Evolutionary conservation across 2,329 filamentous ascomycete genomes (phyloP).

Genomic region (Aspergillus tanneri): DNA sequence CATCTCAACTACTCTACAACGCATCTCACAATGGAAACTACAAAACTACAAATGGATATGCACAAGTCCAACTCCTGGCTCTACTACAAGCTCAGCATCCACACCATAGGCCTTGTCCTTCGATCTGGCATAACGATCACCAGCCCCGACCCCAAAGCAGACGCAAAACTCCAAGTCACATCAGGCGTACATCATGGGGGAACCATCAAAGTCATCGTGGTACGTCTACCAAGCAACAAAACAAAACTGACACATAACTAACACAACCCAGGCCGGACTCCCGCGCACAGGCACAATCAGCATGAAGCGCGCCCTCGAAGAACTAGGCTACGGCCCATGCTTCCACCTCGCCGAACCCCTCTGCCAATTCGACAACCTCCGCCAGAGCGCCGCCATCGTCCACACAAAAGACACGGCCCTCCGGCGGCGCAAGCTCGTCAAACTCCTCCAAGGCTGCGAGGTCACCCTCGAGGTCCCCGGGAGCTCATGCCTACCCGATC

Average conservation of each 20-base stretch:
- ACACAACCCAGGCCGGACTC: conserved; percentile 16
- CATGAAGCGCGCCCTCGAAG: conserved; percentile 19
- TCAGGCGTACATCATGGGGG: conserved; percentile 11
- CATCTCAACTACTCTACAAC: conserved; percentile 1
- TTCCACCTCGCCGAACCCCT: conserved; percentile 18
- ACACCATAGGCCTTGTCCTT: conserved; percentile 13
- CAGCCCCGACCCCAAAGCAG: conserved; percentile 14
- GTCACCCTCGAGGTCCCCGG: conserved; percentile 18
- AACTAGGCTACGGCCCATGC: conserved; percentile 18
- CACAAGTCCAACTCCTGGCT: conserved; percentile 15
- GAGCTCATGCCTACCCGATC: conserved; percentile 15
- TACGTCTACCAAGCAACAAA: conserved; percentile 3
- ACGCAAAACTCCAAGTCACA: conserved; percentile 9
- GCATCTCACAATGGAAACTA: conserved; percentile 9
- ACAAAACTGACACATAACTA: not conserved
- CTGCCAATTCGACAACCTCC: conserved; percentile 17
- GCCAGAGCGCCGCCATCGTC: conserved; percentile 14
- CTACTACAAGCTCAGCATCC: conserved; percentile 12
- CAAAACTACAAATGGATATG: conserved; percentile 13
- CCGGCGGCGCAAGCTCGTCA: conserved; percentile 13
- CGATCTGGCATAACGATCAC: conserved; percentile 12
- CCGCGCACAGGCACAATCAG: conserved; percentile 21
- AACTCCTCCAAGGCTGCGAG: conserved; percentile 13
- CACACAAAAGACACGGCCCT: conserved; percentile 18
- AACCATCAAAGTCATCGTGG: conserved; percentile 16